phyloP scores from a whole-genome alignment of 805 yeast species.

The Suhomyces kilbournensis region DNA sequence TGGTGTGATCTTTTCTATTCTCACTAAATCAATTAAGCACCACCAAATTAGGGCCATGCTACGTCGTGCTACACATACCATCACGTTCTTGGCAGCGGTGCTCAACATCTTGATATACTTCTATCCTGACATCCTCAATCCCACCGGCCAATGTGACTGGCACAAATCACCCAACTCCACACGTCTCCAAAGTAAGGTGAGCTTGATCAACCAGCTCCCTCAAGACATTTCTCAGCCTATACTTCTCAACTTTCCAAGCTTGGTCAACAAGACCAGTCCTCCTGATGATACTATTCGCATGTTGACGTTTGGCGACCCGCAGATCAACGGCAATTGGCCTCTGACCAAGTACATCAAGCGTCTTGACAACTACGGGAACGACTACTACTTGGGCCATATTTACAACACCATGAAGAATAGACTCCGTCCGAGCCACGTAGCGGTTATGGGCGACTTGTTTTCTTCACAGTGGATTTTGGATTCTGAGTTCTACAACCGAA shows the following conservation, averaged over 20 bases:
- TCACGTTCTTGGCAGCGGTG: conserved; percentile 38
- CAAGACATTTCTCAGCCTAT: conserved; percentile 11
- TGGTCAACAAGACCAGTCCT: conserved; percentile 12
- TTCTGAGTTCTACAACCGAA: conserved; percentile 78
- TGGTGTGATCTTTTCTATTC: neutral
- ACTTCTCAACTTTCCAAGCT: conserved; percentile 22
- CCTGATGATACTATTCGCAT: conserved; percentile 48
- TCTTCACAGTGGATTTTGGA: conserved; percentile 95
- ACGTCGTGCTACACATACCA: conserved; percentile 17
- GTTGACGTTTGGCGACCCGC: conserved; percentile 93
- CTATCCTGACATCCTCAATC: conserved; percentile 60
- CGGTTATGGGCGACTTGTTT: conserved; percentile 89
- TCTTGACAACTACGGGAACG: conserved; percentile 87
- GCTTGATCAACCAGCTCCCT: conserved; percentile 12
- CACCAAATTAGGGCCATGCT: neutral
- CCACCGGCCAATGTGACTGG: conserved; percentile 63
- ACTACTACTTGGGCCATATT: conserved; percentile 82
- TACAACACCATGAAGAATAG: conserved; percentile 61
- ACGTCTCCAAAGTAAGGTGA: conserved; percentile 4
- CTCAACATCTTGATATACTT: conserved; percentile 68
- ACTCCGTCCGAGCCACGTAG: conserved; percentile 73
- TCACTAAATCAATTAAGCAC: too few species aligned
- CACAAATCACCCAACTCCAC: conserved; percentile 14
- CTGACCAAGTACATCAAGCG: conserved; percentile 67
- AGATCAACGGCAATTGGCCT: conserved; percentile 85